These are phyloP conservation scores for Podaxis rugospora DNA, from an alignment of 768 basidiomycete species.

Conservation along the genomic window DNA sequence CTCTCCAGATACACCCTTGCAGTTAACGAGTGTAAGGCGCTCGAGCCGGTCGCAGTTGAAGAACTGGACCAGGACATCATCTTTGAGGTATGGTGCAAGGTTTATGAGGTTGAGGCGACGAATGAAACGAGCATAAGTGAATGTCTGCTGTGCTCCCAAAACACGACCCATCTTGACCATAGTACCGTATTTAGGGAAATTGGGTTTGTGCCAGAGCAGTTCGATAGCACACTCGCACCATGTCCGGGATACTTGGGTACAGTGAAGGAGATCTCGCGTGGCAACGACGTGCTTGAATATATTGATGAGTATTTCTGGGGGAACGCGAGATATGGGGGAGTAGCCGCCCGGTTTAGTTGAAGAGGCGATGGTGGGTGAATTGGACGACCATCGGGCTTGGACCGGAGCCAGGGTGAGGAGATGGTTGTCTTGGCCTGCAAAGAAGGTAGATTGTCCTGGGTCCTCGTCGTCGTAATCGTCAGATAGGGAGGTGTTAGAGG, in stretches of 20 bases:
- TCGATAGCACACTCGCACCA: constrained; percentile 98
- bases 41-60: constrained; percentile 77
- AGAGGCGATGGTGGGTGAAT: constrained; percentile 20
- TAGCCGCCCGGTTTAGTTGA: constrained; percentile 25
- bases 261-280: constrained; percentile 66
- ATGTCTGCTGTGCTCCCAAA: constrained; percentile 65
- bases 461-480: constrained; percentile 68
- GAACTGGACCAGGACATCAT: constrained; percentile 70
- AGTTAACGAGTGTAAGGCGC: constrained; percentile 83
- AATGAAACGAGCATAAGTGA: constrained; percentile 85
- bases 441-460: constrained; percentile 43
- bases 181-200: constrained; percentile 62
- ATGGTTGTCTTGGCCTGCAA: constrained; percentile 42
- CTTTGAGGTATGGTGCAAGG: constrained; percentile 63
- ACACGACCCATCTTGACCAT: constrained; percentile 77
- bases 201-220: constrained; percentile 90
- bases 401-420: constrained; percentile 36
- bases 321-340: constrained; percentile 65
- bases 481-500: constrained; percentile 75
- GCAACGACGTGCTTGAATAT: constrained; percentile 82
- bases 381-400: constrained; percentile 66
- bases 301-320: constrained; percentile 90
- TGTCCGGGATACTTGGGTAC: constrained; percentile 77
- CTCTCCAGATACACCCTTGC: constrained; percentile 60
- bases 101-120: constrained; percentile 87